These are phyloP conservation scores for Alternaria triticina DNA, from an alignment of 2,329 filamentous ascomycete species.

Conservation along the genomic window DNA sequence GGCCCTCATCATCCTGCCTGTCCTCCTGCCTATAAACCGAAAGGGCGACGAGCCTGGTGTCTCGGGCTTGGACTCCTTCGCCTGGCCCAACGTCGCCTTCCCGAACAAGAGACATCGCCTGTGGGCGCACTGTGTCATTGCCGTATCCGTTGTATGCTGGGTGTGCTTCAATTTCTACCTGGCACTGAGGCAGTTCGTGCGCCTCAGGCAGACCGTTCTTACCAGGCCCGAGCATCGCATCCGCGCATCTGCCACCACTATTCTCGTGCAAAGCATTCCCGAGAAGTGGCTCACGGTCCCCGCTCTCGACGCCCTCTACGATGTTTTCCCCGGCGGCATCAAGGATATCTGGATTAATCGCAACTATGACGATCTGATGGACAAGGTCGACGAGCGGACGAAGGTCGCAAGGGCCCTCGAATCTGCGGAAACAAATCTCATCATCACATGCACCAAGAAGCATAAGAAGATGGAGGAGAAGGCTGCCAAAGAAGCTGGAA, in stretches of 20 bases:
- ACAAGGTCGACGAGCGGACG: slow-evolving; percentile 81
- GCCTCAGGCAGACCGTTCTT: slow-evolving; percentile 90
- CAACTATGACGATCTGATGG: slow-evolving; percentile 80
- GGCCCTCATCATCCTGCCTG: slow-evolving; percentile 77
- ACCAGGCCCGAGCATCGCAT: slow-evolving; percentile 94
- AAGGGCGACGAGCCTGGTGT: slow-evolving; percentile 66
- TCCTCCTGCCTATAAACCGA: slow-evolving; percentile 85
- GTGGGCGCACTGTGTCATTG: slow-evolving; percentile 84
- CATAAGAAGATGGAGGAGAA: slow-evolving; percentile 73
- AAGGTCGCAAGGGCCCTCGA: slow-evolving; percentile 76
- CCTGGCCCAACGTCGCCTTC: slow-evolving; percentile 81
- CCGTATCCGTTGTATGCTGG: slow-evolving; percentile 78
- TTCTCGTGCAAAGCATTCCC: slow-evolving; percentile 90
- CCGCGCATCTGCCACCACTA: slow-evolving; percentile 91
- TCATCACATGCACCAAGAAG: slow-evolving; percentile 78
- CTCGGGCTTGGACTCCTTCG: slow-evolving; percentile 72
- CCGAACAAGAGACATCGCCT: slow-evolving; percentile 71
- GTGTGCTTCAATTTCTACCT: slow-evolving; percentile 86
- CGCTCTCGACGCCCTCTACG: slow-evolving; percentile 82
- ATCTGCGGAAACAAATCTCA: slow-evolving; percentile 80
- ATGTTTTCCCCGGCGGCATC: slow-evolving; percentile 94
- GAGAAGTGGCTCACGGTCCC: slow-evolving; percentile 87
- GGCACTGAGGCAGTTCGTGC: slow-evolving; percentile 86
- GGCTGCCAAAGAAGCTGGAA: slow-evolving; percentile 69
- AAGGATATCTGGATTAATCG: slow-evolving; percentile 97